Conservation (phyloP, 140 eudicot genomes). For the Senecio squalidus region DNA sequence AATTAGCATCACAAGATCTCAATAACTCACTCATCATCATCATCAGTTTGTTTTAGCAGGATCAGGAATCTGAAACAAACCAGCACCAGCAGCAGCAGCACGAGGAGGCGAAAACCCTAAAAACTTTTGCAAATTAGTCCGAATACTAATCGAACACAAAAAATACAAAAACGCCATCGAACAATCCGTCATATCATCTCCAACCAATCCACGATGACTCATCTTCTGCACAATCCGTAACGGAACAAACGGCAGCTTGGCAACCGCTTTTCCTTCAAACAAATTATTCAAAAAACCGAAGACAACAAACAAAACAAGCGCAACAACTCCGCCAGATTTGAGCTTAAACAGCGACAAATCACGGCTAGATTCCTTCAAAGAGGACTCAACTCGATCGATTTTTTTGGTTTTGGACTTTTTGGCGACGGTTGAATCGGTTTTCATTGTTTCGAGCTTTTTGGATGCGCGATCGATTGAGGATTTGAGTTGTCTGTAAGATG, state of each 20-base stretch:
- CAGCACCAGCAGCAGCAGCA: constrained; percentile 69
- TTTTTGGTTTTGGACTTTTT: constrained; percentile 67
- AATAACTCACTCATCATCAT: constrained; percentile 12
- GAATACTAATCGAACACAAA: constrained; percentile 77
- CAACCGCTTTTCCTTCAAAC: constrained; percentile 81
- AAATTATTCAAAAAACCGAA: constrained; percentile 66
- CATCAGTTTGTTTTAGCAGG: constrained; percentile 63
- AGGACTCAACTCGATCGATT: constrained; percentile 78
- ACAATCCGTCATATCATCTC: constrained; percentile 92
- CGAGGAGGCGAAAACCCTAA: constrained; percentile 95
- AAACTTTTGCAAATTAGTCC: constrained; percentile 96
- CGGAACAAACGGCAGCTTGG: constrained; percentile 95
- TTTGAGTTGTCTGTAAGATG: constrained; percentile 84
- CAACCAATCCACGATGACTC: constrained; percentile 77
- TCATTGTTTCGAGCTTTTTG: constrained; percentile 89
- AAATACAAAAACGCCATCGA: constrained; percentile 96
- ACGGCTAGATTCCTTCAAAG: constrained; percentile 71
- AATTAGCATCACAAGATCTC: not conserved
- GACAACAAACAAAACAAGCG: constrained; percentile 71
- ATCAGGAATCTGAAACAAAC: constrained; percentile 86
- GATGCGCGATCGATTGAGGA: constrained; percentile 85
- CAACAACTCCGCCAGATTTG: constrained; percentile 92
- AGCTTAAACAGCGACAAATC: constrained; percentile 79
- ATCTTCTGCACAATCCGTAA: constrained; percentile 71
- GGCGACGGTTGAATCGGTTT: constrained; percentile 27